Evolutionary conservation across 768 basidiomycete genomes (phyloP), one percentile per base, ranked within the genome.

Genomic region (Xerocomellus dryophilus): DNA sequence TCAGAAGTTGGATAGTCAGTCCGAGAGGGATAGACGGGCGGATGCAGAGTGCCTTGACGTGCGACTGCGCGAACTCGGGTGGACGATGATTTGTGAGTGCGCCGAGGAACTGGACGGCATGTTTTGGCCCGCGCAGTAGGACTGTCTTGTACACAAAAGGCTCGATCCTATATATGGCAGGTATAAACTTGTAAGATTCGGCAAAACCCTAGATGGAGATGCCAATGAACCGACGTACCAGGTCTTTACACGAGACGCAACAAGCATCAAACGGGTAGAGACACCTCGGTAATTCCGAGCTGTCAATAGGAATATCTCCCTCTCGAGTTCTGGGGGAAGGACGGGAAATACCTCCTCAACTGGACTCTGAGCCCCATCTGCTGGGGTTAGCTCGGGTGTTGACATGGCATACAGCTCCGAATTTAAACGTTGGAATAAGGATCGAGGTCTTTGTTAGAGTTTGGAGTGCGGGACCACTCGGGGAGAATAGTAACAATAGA

Each of bases 321-420:
- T 51, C 41, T 66, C 59, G 11, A 66, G 48, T 17, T 66, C 64
- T 3, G 50, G 57, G 20, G 64, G 64, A 10, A 66, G 47, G 15
- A 47, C 20, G 2, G 63, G 63, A 35, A 39, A 7, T 15, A n/a
- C 12, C 21, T 7, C 15, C 21, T 42, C 39, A 18, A 17, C 27
- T 27, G 3, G 4, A 27, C 4, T 31, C 20, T 10, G 43, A 21
- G 20, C 5, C 1, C 5, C 36, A 11, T 36, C 18, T 15, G 7
- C 34, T 32, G 3, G 10, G 4, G n/a, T 9, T 14, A 20, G 18
- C 14, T 23, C 7, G 4, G 23, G 43, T 5, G 17, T 8, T 4
- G 47, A 31, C 53, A 53, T 54, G 4, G 7, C 21, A 9, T 3
- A 29, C 29, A n/a, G 7, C 23, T 41, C 31, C 34, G 2, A 31